Evolutionary conservation across 192 early-diverging fungal species (phyloP).

Genomic region (Backusella tuberculispora): DNA sequence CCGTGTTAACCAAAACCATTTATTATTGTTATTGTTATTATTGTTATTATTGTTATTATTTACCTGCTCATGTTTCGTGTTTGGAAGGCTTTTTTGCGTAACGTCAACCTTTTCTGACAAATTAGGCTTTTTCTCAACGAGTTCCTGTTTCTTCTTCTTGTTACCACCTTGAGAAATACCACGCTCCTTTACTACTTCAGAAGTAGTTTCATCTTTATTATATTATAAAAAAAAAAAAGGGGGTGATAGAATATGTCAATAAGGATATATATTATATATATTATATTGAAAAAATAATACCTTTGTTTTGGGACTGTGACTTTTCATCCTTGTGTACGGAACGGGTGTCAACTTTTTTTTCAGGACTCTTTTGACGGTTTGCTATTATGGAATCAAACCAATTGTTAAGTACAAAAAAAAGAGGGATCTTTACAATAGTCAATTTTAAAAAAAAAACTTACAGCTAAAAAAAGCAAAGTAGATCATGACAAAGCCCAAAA

Average conservation of each 20-base stretch:
- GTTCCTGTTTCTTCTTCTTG: neutral
- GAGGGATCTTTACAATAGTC: neutral
- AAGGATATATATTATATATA: no score
- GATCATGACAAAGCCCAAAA: neutral
- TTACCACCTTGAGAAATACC: neutral
- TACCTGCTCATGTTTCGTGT: slow-evolving; percentile 6
- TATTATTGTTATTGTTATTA: neutral
- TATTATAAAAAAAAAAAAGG: neutral
- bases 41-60: neutral
- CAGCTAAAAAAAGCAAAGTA: neutral
- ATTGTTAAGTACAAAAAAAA: neutral
- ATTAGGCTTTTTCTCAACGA: neutral
- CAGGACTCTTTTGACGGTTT: slow-evolving; percentile 1
- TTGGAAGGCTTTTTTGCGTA: slow-evolving; percentile 9
- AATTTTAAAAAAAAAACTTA: neutral
- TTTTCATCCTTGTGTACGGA: neutral
- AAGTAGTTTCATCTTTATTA: no score
- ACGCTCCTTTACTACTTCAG: neutral
- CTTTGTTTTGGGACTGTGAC: neutral
- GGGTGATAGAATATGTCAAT: neutral
- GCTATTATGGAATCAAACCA: neutral
- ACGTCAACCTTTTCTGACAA: neutral
- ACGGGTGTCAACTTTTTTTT: neutral
- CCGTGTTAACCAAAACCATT: neutral
- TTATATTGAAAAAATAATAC: neutral